Base-by-base conservation (phyloP, 2,329 filamentous ascomycete species). In the Ophiostoma pallidulum region DNA sequence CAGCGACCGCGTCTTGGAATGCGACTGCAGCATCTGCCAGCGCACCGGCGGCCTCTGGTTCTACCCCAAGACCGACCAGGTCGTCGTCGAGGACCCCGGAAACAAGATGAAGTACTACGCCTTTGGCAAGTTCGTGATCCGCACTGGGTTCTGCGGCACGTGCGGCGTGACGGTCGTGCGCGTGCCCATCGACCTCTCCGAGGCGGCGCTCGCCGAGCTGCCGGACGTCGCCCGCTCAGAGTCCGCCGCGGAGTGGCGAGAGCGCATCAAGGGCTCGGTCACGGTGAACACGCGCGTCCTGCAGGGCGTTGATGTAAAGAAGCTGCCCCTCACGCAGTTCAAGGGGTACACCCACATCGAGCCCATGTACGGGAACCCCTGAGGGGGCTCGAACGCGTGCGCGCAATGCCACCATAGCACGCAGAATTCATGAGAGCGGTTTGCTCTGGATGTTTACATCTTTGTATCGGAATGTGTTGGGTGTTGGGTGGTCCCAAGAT, bases 11-110 rank as follows among this genome's bases (percentile, higher is more conserved):
- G 51, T 65, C 5, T 20, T 60, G 2, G 68, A 73, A 43, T 76
- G 73, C 61, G 71, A 74, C 57, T 77, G 74, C 63, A 75, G 72
- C 56, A 65, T 67, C 53, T 75, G 72, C 58, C 57, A 59, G 36
- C 61, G 68, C 42, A 68, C 69, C 50, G 73, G 59, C 9, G 60
- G 60, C 51, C 51, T 65, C 47, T 76, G 72, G 72, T 55, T 66
- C 31, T 75, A 74, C 55, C 66, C 67, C 7, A 49, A 51, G 3
- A 54, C 53, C 4, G 58, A 64, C 10, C 64, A 71, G 41, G 60
- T 72, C n/a, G 60, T 59, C 10, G 53, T 75, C 40, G 53, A 68
- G 24, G 59, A 70, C 56, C 48, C 55, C 49, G 65, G 68, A 22
- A 65, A 68, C 24, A 64, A 70, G 51, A 59, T 73, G 5, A 55